phyloP scores from a whole-genome alignment of 305 asterid genomes.

The Nicotiana rustica region DNA sequence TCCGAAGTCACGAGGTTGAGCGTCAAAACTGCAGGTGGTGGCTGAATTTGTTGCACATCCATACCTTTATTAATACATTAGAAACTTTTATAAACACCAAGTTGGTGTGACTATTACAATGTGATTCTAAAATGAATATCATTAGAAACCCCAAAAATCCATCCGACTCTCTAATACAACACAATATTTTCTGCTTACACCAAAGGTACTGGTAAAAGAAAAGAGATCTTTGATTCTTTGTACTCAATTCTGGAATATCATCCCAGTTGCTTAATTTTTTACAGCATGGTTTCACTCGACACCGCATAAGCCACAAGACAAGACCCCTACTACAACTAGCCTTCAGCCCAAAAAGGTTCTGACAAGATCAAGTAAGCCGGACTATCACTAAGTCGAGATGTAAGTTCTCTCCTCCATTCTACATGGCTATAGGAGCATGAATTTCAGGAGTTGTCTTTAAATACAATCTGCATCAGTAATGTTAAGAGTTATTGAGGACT shows the following conservation, averaged over 20 bases:
- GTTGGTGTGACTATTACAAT: too few species aligned
- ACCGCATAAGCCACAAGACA: not conserved
- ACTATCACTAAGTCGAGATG: not conserved
- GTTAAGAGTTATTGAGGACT: not conserved
- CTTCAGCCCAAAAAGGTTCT: not conserved
- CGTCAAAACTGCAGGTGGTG: too few species aligned
- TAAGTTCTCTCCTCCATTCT: not conserved
- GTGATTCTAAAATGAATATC: too few species aligned
- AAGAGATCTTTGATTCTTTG: not conserved
- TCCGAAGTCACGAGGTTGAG: too few species aligned
- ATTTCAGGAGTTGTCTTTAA: not conserved
- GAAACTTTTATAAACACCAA: too few species aligned
- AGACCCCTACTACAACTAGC: not conserved
- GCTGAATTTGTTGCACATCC: too few species aligned
- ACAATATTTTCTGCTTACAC: not conserved
- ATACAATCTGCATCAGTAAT: not conserved
- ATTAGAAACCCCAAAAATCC: not conserved
- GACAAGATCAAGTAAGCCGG: too few species aligned
- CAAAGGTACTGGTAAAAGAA: not conserved
- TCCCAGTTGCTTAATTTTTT: not conserved
- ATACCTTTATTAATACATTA: too few species aligned
- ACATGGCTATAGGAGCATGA: not conserved
- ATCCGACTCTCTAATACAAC: not conserved
- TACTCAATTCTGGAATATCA: not conserved
- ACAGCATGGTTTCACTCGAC: not conserved